Evolutionary conservation across 2,329 filamentous ascomycete species (phyloP).

Genomic region (Ceratocystis eucalypticola): DNA sequence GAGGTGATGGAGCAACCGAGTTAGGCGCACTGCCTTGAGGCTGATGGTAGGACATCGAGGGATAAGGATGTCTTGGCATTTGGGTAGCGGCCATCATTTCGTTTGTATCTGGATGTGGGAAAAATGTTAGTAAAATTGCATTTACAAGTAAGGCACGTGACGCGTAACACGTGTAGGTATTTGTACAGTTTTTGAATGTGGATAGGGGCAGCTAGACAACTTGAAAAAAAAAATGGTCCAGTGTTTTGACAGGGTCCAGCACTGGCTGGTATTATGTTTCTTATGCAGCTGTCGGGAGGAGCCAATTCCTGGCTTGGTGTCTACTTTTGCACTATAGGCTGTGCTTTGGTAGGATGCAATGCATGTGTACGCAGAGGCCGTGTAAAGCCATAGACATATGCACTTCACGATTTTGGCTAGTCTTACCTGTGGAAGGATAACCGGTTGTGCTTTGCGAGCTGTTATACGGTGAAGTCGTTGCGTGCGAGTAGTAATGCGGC

Average conservation of each 20-base stretch:
- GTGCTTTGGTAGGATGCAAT: too few species aligned
- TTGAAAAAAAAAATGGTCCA: background rate
- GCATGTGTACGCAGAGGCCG: too few species aligned
- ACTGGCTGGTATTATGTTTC: background rate
- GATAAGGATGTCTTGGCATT: conserved; percentile 68
- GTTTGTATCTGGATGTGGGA: conserved; percentile 36
- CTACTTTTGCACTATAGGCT: background rate
- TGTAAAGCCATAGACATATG: background rate
- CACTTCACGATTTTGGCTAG: background rate
- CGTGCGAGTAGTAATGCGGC: conserved; percentile 58
- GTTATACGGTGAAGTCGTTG: conserved; percentile 57
- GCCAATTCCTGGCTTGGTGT: background rate
- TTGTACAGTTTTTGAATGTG: background rate
- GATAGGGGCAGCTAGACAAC: background rate
- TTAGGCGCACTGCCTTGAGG: conserved; percentile 91
- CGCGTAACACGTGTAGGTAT: background rate
- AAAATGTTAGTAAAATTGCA: background rate
- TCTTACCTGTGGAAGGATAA: conserved; percentile 72
- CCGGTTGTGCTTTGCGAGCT: conserved; percentile 67
- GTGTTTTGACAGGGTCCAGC: background rate
- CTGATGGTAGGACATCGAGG: conserved; percentile 81
- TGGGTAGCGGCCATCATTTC: conserved; percentile 54
- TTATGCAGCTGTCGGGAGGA: background rate
- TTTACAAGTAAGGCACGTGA: background rate
- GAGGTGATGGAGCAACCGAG: conserved; percentile 77